A percentile compares a stretch with the other conserved stretches of the same genome.
phyloP scores from a whole-genome alignment of 139 green algal species.

The Chlamydomonas sphaeroides region DNA sequence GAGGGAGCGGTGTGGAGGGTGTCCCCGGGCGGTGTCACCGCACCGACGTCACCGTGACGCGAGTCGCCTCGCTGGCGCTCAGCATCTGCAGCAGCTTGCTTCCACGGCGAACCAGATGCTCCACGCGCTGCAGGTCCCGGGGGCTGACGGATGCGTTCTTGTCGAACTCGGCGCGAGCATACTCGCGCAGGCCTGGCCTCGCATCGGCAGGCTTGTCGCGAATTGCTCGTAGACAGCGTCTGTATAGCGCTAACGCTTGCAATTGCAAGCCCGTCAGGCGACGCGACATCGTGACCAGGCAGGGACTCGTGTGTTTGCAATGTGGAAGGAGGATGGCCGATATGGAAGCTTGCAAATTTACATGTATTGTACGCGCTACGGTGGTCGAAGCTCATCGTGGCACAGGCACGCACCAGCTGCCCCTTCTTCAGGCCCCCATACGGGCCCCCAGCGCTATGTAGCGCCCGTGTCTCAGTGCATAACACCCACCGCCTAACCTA shows the following conservation, averaged over 20 bases:
- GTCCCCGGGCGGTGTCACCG: no score
- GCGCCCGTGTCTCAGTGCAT: no score
- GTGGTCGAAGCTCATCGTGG: no score
- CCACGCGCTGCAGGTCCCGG: slow-evolving; percentile 10
- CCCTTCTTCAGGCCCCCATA: not conserved
- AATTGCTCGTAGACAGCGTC: not conserved
- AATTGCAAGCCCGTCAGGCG: not conserved
- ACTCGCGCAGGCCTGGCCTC: not conserved
- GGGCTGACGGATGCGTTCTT: not conserved
- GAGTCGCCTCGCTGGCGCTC: no score
- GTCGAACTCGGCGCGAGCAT: slow-evolving; percentile 9
- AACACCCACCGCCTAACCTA: no score
- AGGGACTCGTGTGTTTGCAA: not conserved
- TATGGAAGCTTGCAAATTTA: not conserved
- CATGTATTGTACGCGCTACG: not conserved
- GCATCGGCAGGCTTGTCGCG: not conserved
- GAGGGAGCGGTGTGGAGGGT: no score
- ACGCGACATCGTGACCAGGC: no score
- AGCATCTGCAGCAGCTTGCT: slow-evolving; percentile 7
- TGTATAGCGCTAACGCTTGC: slow-evolving; percentile 6
- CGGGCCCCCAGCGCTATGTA: no score
- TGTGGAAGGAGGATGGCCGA: not conserved
- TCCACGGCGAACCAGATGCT: slow-evolving; percentile 7
- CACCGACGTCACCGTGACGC: no score
- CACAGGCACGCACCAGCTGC: no score